Evolutionary conservation across 805 yeast species (phyloP), one percentile per base, ranked within the genome.

Genomic region (Lipomyces orientalis): DNA sequence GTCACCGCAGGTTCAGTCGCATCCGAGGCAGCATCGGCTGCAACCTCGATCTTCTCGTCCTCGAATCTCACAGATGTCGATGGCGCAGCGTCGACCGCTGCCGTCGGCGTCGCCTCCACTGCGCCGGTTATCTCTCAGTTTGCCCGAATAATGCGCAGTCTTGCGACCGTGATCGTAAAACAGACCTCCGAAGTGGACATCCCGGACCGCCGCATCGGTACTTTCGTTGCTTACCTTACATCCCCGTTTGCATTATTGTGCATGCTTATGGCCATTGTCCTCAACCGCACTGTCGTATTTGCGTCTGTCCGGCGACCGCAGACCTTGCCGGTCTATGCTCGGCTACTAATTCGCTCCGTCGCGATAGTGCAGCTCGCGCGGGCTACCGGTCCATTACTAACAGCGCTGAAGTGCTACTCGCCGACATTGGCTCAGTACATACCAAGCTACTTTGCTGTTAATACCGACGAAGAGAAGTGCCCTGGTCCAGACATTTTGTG

Each of bases 221-320:
- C 64, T n/a, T 66, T 68, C 34, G 70, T 68, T 19, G 60, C 71
- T 22, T 75, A 74, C 61, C 66, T 76, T 60, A 67, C 74, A 22
- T 75, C 78, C 14, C 77, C 76, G 31, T 76, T 73, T 68, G 78
- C 79, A 9, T 52, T 76, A 46, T 66, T 74, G 33, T 87, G 90
- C 75, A 85, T 87, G 82, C 74, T 84, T 8, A 85, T 87, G 70
- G 90, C 89, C 0, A 78, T 88, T 4, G 72, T 87, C 2, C 77
- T 88, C 68, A 88, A 88, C 75, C 78, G 91, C 70, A 83, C 88
- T 3, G 80, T 82, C 25, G 84, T 85, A 2, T 86, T 87, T 82
- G 87, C 90, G 1, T 80, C 88, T 0, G 78, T 86, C 6, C 74
- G 88, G 63, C 76, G 83, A 29, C 81, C 81, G 52, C 74, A 77